Percentiles rank a stretch among this genome's conserved stretches.
Evolutionary conservation across 2,329 filamentous ascomycete species (phyloP).

Genomic region (Talaromyces atroroseus): DNA sequence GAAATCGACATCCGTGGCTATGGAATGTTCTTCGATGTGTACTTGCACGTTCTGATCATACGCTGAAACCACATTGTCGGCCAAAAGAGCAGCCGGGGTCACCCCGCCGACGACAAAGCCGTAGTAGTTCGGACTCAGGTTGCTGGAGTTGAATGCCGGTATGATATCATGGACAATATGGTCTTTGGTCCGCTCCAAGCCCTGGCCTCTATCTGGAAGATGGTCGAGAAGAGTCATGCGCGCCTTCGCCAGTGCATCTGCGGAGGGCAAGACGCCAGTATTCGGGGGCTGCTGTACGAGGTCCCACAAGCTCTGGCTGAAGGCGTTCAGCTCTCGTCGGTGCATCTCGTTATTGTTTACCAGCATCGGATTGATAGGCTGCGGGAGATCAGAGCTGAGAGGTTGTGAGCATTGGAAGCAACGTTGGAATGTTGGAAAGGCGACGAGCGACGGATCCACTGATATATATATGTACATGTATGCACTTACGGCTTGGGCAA

Average conservation of each 20-base stretch:
- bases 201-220: conserved; percentile 26
- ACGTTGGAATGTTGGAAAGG: no score
- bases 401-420: no score
- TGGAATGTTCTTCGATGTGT: conserved; percentile 69
- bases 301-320: conserved; percentile 27
- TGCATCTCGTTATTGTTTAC: background rate
- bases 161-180: conserved; percentile 40
- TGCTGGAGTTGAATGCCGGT: conserved; percentile 60
- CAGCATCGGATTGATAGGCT: conserved; percentile 1
- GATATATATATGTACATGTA: no score
- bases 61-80: conserved; percentile 75
- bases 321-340: conserved; percentile 16
- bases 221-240: conserved; percentile 27
- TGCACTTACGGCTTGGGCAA: background rate
- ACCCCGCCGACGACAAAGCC: conserved; percentile 83
- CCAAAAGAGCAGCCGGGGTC: conserved; percentile 72
- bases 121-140: conserved; percentile 66
- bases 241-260: conserved; percentile 25
- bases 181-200: conserved; percentile 26
- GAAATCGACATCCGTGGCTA: conserved; percentile 72
- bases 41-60: conserved; percentile 82
- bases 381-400: conserved; percentile 1
- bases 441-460: no score
- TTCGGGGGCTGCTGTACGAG: conserved; percentile 25
- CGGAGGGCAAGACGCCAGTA: conserved; percentile 28